A percentile compares a stretch with the other conserved stretches of the same genome.
Evolutionary conservation across 2,329 filamentous ascomycete species (phyloP).

Genomic region (Zelopaecilomyces penicillatus): DNA sequence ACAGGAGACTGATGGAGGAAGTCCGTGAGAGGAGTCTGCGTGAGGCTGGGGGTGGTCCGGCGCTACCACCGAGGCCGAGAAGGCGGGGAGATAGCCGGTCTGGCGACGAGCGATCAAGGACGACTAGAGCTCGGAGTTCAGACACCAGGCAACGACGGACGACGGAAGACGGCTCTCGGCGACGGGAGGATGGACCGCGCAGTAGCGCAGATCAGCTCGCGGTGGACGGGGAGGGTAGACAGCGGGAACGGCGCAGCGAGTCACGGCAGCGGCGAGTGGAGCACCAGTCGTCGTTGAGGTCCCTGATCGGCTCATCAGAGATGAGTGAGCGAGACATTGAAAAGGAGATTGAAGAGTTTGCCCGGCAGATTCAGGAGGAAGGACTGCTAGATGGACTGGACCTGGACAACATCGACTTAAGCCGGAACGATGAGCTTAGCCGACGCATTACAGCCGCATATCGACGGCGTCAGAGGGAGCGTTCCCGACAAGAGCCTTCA

Average conservation of each 20-base stretch:
- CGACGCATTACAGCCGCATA: conserved; percentile 87
- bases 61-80: conserved; percentile 18
- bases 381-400: conserved; percentile 83
- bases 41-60: conserved; percentile 48
- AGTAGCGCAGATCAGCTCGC: conserved; percentile 28
- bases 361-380: conserved; percentile 81
- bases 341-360: conserved; percentile 81
- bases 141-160: conserved; percentile 22
- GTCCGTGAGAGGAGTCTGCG: conserved; percentile 66
- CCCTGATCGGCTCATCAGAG: conserved; percentile 72
- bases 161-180: conserved; percentile 14
- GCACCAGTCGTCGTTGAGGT: conserved; percentile 83
- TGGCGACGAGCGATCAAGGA: conserved; percentile 22
- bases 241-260: conserved; percentile 33
- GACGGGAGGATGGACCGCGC: conserved; percentile 17
- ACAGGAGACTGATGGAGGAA: conserved; percentile 61
- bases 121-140: conserved; percentile 21
- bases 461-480: conserved; percentile 61
- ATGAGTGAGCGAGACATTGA: conserved; percentile 72
- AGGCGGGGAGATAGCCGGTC: conserved; percentile 27
- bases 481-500: conserved; percentile 40
- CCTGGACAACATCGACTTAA: conserved; percentile 74
- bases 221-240: conserved; percentile 22
- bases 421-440: conserved; percentile 81
- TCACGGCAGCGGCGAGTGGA: conserved; percentile 58